A percentile compares a stretch with the other conserved stretches of the same genome.
phyloP scores from a whole-genome alignment of 129 eudicot genomes.

The Rutidosis leptorrhynchoides region DNA sequence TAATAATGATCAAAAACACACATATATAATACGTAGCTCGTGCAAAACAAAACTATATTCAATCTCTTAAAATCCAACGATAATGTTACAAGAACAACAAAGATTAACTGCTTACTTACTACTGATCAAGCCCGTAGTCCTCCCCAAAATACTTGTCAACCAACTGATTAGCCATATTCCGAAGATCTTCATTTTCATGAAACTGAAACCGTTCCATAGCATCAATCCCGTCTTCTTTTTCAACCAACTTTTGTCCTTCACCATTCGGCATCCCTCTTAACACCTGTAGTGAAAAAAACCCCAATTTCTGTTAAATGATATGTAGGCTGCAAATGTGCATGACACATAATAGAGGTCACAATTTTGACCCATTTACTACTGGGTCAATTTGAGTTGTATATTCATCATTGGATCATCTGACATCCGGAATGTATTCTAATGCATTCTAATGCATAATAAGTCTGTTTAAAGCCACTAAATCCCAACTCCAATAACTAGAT shows the following conservation, averaged over 20 bases:
- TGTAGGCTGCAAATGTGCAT: too few species aligned
- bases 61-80: not conserved
- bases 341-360: too few species aligned
- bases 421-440: not conserved
- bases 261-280: conserved; percentile 89
- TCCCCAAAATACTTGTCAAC: conserved; percentile 95
- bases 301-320: not conserved
- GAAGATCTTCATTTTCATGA: conserved; percentile 88
- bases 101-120: conserved; percentile 8
- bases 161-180: conserved; percentile 80
- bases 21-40: conserved; percentile 14
- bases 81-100: conserved; percentile 24
- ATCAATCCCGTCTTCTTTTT: conserved; percentile 90
- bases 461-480: too few species aligned
- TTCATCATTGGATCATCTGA: too few species aligned
- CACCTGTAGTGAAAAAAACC: conserved; percentile 45
- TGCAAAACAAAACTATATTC: conserved; percentile 9
- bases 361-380: not conserved
- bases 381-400: not conserved
- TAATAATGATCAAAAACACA: not conserved
- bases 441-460: not conserved
- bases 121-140: conserved; percentile 80
- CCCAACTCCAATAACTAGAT: not conserved
- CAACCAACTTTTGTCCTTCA: conserved; percentile 82
- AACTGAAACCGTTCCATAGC: conserved; percentile 96